Evolutionary conservation across 371 early-diverging fungal species (phyloP).

Genomic region (Circinella umbellata): DNA sequence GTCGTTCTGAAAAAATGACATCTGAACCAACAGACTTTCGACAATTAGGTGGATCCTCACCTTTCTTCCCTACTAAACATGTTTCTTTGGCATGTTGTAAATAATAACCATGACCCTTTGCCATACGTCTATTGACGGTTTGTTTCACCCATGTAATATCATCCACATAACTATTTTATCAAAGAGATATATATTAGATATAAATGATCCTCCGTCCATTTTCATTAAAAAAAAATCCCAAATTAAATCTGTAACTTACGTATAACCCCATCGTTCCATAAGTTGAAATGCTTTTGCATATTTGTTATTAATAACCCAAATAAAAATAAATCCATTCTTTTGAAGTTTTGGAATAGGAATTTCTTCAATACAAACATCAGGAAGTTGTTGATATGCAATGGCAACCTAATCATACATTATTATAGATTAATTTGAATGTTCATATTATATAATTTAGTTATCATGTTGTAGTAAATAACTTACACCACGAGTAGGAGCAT

Average conservation of each 20-base stretch:
- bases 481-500: conserved; percentile 92
- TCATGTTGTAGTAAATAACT: conserved; percentile 6
- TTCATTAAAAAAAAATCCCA: no score
- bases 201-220: no score
- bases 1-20: conserved; percentile 87
- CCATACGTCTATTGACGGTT: conserved; percentile 93
- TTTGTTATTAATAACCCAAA: conserved; percentile 97
- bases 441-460: no score
- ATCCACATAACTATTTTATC: conserved; percentile 73
- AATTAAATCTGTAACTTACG: conserved; percentile 39
- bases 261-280: conserved; percentile 94
- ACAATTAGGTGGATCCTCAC: conserved; percentile 79
- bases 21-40: conserved; percentile 83
- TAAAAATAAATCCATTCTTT: conserved; percentile 88
- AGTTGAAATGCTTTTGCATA: conserved; percentile 91
- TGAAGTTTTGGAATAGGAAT: conserved; percentile 87
- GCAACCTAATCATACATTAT: conserved; percentile 62
- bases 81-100: conserved; percentile 97
- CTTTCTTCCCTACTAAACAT: conserved; percentile 90
- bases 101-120: conserved; percentile 95
- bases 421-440: not conserved
- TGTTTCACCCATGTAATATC: conserved; percentile 97
- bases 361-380: conserved; percentile 90
- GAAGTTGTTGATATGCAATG: conserved; percentile 93
- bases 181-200: not conserved